A percentile compares a stretch with the other conserved stretches of the same genome.
phyloP scores from a whole-genome alignment of 306 rosid species.

The Prinsepia uniflora region DNA sequence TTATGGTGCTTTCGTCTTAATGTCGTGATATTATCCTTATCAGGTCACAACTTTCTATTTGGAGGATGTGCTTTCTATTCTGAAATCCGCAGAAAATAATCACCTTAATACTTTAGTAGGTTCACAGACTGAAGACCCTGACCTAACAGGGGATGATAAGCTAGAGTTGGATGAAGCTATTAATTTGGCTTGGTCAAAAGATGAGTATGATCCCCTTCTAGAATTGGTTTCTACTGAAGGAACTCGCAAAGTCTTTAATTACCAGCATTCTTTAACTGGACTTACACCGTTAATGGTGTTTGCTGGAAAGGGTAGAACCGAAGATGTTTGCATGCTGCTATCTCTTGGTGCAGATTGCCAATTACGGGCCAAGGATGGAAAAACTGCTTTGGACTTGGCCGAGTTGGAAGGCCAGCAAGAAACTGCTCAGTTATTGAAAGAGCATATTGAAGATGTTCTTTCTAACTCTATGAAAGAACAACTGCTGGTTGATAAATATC shows the following conservation, averaged over 20 bases:
- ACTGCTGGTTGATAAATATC: conserved; percentile 53
- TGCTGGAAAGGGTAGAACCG: conserved; percentile 85
- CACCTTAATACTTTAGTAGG: conserved; percentile 44
- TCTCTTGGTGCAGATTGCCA: conserved; percentile 72
- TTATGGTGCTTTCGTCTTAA: conserved; percentile 10
- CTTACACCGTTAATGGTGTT: conserved; percentile 80
- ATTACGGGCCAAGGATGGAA: conserved; percentile 64
- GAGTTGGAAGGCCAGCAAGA: conserved; percentile 53
- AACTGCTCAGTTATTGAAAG: conserved; percentile 54
- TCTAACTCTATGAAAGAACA: conserved; percentile 46
- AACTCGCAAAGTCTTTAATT: conserved; percentile 47
- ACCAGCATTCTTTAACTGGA: conserved; percentile 79
- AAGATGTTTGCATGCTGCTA: conserved; percentile 74
- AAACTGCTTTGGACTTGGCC: conserved; percentile 66
- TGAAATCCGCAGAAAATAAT: conserved; percentile 44
- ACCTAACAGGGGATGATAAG: conserved; percentile 60
- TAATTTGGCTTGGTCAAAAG: conserved; percentile 72
- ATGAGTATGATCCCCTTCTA: conserved; percentile 68
- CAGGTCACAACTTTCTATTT: conserved; percentile 78
- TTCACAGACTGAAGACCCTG: conserved; percentile 27
- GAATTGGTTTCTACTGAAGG: conserved; percentile 67
- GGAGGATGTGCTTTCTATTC: conserved; percentile 81
- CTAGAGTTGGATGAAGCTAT: conserved; percentile 79
- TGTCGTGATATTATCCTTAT: conserved; percentile 22
- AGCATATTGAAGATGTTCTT: conserved; percentile 42